A percentile compares a stretch with the other conserved stretches of the same genome.
These are phyloP conservation scores for Blepharisma japonicum DNA, from an alignment of 73 alveolate species.

Conservation along the genomic window DNA sequence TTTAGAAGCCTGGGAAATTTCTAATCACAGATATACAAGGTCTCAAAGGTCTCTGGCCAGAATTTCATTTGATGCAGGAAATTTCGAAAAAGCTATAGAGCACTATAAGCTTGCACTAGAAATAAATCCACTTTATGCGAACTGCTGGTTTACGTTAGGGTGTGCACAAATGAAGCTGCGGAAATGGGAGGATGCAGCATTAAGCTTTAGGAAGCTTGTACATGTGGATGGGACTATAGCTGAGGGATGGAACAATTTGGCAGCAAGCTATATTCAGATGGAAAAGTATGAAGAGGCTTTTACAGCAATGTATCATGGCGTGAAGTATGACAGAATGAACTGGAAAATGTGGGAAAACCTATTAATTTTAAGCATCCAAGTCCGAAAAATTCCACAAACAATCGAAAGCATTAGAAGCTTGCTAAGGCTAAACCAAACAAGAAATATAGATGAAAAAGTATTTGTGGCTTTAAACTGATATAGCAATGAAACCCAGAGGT, in stretches of 20 bases:
- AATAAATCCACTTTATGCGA: constrained; percentile 87
- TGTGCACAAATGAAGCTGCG: constrained; percentile 87
- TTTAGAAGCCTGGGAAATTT: constrained; percentile 91
- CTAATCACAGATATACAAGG: constrained; percentile 82
- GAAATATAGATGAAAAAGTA: constrained; percentile 37
- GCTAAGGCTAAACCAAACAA: constrained; percentile 29
- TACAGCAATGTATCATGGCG: constrained; percentile 92
- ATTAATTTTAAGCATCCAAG: constrained; percentile 70
- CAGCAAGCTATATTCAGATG: constrained; percentile 78
- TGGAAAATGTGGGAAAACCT: constrained; percentile 95
- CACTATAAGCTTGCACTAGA: constrained; percentile 88
- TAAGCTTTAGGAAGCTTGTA: constrained; percentile 81
- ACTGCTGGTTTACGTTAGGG: constrained; percentile 95
- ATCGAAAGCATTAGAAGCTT: constrained; percentile 40
- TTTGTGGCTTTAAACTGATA: background rate
- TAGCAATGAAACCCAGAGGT: background rate
- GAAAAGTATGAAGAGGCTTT: constrained; percentile 89
- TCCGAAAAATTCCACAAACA: constrained; percentile 61
- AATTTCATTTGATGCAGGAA: constrained; percentile 50
- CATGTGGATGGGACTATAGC: constrained; percentile 83
- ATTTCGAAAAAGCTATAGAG: constrained; percentile 71
- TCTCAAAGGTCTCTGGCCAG: constrained; percentile 92
- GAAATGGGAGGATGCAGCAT: constrained; percentile 73
- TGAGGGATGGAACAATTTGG: constrained; percentile 96
- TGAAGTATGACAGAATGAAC: constrained; percentile 70